phyloP scores from a whole-genome alignment of 148 eudicot species.

The Vaccinium vitisidaea region DNA sequence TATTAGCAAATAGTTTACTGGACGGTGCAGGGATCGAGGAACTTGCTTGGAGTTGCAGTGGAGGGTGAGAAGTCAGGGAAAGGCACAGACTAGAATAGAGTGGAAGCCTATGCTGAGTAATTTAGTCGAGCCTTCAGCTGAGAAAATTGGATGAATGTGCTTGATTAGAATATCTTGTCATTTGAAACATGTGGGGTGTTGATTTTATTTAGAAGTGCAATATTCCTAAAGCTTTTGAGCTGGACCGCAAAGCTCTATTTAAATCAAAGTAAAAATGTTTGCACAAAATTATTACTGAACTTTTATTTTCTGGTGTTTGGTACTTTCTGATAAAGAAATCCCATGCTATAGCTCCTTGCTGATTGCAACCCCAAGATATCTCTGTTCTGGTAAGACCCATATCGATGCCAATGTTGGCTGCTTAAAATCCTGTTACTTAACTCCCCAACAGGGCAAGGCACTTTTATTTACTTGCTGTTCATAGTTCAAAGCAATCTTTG shows the following conservation, averaged over 20 bases:
- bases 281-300: background rate
- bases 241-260: background rate
- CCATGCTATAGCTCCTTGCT: background rate
- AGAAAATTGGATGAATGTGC: background rate
- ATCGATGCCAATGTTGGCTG: too few species aligned
- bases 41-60: background rate
- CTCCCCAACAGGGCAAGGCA: background rate
- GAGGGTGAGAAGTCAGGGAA: slow-evolving; percentile 6
- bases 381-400: background rate
- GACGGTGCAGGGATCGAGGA: background rate
- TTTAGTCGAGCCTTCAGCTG: background rate
- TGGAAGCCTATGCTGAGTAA: background rate
- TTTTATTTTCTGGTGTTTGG: background rate
- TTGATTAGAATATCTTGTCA: background rate
- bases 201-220: background rate
- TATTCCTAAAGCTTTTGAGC: background rate
- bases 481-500: background rate
- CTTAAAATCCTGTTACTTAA: background rate
- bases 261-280: background rate
- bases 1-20: background rate
- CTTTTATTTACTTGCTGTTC: background rate
- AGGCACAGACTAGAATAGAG: background rate
- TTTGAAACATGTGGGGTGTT: background rate
- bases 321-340: background rate
- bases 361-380: background rate